Base-by-base conservation (phyloP, 129 eudicot species). In the Flaveria trinervia region DNA sequence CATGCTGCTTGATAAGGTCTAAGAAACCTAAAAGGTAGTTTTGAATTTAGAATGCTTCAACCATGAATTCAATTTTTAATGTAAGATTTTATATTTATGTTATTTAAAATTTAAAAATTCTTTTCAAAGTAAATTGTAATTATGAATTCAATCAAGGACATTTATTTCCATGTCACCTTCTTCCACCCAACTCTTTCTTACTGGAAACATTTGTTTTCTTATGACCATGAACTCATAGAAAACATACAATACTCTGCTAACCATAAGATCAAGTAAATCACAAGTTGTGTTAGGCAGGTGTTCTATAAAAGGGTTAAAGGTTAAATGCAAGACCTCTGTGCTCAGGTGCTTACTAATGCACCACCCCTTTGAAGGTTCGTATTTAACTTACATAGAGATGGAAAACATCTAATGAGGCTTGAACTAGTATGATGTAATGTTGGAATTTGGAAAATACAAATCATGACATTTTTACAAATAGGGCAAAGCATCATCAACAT, bases 61-160 rank as follows among this genome's bases (percentile, higher is more conserved):
- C 44, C 74, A 43, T 72, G 25, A 65, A 65, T 72, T 30, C 55
- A 7, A 2, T 49, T 60, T 41, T 79, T 20, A 20, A 61, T 43
- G 57, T 59, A 30, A 45, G 23, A 20, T 70, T 70, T 59, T n/a
- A 7, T 44, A 43, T 64, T 14, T 15, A 15, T 62, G 39, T 51
- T 16, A 41, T 49, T 15, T 57, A 52, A 13, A 65, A 23, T 15
- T 12, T 25, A 51, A 28, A 51, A 56, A 66, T 45, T 80, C 49
- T 67, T 80, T 68, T 74, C 20, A 2, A 11, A 13, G 75, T 18
- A 68, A 46, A 17, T 18, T 80, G 84, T 80, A 80, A 74, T 80
- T 80, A 80, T 75, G 28, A 44, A 25, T 30, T 65, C 13, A 25
- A 43, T 25, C 54, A 4, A 3, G 57, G 22, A 16, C 30, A 25